A percentile compares a stretch with the other conserved stretches of the same genome.
Conservation (phyloP, 208 protist species). For the Trypanosoma mega region DNA sequence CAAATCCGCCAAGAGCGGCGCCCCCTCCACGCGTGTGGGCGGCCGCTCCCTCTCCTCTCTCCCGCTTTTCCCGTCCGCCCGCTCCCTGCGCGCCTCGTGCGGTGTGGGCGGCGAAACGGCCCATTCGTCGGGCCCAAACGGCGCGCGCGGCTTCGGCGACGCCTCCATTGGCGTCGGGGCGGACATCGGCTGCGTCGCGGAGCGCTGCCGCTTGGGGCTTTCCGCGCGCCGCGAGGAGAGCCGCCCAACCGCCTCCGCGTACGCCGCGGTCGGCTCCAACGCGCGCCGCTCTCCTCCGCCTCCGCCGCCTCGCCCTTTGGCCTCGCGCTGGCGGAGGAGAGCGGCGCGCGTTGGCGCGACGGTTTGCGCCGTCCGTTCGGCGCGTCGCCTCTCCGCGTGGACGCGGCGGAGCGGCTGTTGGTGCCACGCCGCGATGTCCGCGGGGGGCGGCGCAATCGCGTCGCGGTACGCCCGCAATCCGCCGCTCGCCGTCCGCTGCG, state of each 20-base stretch:
- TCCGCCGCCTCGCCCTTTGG: neutral
- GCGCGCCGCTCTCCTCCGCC: neutral
- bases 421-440: slow-evolving; percentile 3
- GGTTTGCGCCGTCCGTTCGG: too few species aligned
- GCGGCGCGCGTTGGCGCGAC: neutral
- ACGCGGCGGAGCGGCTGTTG: slow-evolving; percentile 14
- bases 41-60: too few species aligned
- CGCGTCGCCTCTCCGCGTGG: neutral
- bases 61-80: too few species aligned
- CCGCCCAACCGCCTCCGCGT: neutral
- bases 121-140: neutral
- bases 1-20: slow-evolving; percentile 18
- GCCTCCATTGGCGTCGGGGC: neutral
- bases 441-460: slow-evolving; percentile 4
- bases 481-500: neutral
- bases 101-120: neutral
- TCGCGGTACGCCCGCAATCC: slow-evolving; percentile 19
- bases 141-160: too few species aligned
- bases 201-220: neutral
- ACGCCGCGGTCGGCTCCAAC: neutral
- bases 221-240: neutral
- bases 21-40: too few species aligned
- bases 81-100: too few species aligned
- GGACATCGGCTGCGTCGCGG: slow-evolving; percentile 10
- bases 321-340: neutral